phyloP scores from a whole-genome alignment of 352 stramenopile species.

The Pythium dissotocum region DNA sequence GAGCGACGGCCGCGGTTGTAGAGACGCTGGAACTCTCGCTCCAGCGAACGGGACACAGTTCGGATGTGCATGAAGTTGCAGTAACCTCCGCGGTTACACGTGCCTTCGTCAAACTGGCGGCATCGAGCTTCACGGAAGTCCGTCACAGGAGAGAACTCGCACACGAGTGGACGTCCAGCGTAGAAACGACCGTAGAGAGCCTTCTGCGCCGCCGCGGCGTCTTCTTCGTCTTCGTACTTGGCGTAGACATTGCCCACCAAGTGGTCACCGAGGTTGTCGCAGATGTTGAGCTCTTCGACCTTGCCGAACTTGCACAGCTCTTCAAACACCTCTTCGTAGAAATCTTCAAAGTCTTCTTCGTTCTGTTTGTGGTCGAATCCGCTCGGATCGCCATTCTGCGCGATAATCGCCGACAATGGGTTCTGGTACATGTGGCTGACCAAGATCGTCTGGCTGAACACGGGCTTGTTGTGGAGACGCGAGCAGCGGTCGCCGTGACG shows the following conservation, averaged over 20 bases:
- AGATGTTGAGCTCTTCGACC: conserved; percentile 98
- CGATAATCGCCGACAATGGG: conserved; percentile 88
- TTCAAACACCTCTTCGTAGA: conserved; percentile 97
- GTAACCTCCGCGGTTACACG: conserved; percentile 96
- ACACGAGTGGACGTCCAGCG: conserved; percentile 93
- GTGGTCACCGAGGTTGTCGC: conserved; percentile 99
- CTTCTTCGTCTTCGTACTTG: conserved; percentile 99
- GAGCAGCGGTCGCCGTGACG: conserved; percentile 99
- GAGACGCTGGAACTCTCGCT: conserved; percentile 82
- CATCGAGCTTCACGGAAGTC: conserved; percentile 98
- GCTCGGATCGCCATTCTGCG: conserved; percentile 81
- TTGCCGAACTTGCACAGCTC: conserved; percentile 98
- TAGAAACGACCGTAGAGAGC: conserved; percentile 97
- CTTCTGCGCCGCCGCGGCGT: conserved; percentile 95
- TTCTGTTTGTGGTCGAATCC: conserved; percentile 89
- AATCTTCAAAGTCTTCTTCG: conserved; percentile 97
- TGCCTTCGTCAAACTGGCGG: conserved; percentile 98
- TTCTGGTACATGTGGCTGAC: conserved; percentile 99
- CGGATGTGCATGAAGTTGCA: conserved; percentile 99
- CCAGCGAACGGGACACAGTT: conserved; percentile 83
- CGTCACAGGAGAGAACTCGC: conserved; percentile 98
- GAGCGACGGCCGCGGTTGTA: conserved; percentile 73
- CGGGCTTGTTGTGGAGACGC: conserved; percentile 97
- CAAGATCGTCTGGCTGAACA: conserved; percentile 98
- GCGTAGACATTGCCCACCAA: conserved; percentile 99